phyloP scores from a whole-genome alignment of 768 basidiomycete genomes.

The Lactarius hatsudake region DNA sequence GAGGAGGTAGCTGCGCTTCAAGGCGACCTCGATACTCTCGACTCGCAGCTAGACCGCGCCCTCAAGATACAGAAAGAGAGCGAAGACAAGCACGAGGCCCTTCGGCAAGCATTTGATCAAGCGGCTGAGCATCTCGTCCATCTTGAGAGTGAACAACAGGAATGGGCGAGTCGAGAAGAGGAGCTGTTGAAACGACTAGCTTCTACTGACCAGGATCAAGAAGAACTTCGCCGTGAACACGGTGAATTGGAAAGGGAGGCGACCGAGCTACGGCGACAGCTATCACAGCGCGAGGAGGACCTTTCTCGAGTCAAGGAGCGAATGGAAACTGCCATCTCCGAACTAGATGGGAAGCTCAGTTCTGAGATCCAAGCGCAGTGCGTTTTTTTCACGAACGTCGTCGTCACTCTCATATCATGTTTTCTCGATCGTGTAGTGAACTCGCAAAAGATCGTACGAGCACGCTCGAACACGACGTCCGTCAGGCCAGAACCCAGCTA shows the following conservation, averaged over 20 bases:
- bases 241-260: slow-evolving; percentile 61
- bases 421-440: slow-evolving; percentile 48
- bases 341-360: slow-evolving; percentile 70
- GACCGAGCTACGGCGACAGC: slow-evolving; percentile 67
- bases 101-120: slow-evolving; percentile 73
- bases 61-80: slow-evolving; percentile 74
- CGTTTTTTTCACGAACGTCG: slow-evolving; percentile 28
- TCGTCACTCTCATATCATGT: not conserved
- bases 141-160: slow-evolving; percentile 72
- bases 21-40: slow-evolving; percentile 76
- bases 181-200: slow-evolving; percentile 57
- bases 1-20: slow-evolving; percentile 82
- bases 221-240: slow-evolving; percentile 46
- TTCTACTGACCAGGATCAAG: slow-evolving; percentile 38
- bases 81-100: slow-evolving; percentile 72
- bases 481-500: slow-evolving; percentile 73
- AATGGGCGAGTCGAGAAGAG: slow-evolving; percentile 60
- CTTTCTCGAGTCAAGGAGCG: slow-evolving; percentile 70
- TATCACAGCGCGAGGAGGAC: slow-evolving; percentile 79
- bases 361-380: slow-evolving; percentile 64
- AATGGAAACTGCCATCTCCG: slow-evolving; percentile 58
- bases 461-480: slow-evolving; percentile 61
- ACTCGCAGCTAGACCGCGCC: slow-evolving; percentile 81
- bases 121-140: slow-evolving; percentile 84
- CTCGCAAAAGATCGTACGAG: slow-evolving; percentile 56